Evolutionary conservation across 441 rosid genomes (phyloP), one percentile per base, ranked within the genome.

Genomic region (Eruca vesicaria): DNA sequence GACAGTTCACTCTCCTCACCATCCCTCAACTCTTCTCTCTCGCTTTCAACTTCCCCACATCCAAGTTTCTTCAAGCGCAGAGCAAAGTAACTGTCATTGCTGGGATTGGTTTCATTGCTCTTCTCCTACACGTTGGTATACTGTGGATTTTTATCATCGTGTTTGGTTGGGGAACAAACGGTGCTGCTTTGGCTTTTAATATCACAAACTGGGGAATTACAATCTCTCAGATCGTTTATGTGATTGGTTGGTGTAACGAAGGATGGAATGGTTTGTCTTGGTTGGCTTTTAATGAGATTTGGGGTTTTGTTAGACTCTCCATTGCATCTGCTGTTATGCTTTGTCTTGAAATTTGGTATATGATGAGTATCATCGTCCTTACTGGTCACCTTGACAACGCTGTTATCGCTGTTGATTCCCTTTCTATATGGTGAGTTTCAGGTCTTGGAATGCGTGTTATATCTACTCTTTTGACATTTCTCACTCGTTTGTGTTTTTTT

Each of bases 41-140:
- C 0, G 92, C 96, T 45, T 52, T 86, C 31, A 85, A 65, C 75
- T 93, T 89, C 76, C 93, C 98, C 0, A 82, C 87, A 16, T 84
- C 87, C 3, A 94, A 91, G 81, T 93, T 93, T 84, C 92, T 93
- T 28, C 98, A 90, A 64, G 93, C 98, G 8, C 98, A 94, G 32
- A 86, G 90, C 87, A 91, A 87, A 78, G 92, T 91, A 0, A 69
- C 38, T 0, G 89, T 55, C 6, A 66, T 92, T 0, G 85, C 97
- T 6, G 84, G 88, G 88, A 89, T 92, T 19, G 88, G 86, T 0
- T 64, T 86, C 12, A 38, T 75, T 15, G 86, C 83, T 18, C 78
- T 94, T 26, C 0, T 73, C n/a, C 1, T 83, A 7, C 98, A 94
- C 57, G 52, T 79, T 20, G 60, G 43, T 10, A 53, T 86, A 61